These are phyloP conservation scores for Geranium incanum DNA, from an alignment of 441 rosid species.

Conservation along the genomic window DNA sequence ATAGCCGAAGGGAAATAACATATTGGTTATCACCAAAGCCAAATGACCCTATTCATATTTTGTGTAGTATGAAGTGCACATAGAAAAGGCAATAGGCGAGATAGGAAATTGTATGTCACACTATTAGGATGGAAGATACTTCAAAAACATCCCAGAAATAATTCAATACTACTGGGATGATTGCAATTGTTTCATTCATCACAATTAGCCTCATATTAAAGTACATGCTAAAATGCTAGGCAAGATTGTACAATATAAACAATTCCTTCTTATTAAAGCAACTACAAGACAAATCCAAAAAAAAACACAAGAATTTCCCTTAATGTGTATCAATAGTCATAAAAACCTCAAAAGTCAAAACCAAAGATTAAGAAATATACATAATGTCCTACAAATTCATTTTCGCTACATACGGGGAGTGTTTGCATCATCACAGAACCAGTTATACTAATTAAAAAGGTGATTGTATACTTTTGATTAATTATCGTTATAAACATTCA, in stretches of 20 bases:
- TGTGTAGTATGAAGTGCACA: background rate
- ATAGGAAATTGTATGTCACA: background rate
- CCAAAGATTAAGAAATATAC: background rate
- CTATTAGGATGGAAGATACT: background rate
- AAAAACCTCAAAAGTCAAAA: background rate
- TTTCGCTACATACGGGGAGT: background rate
- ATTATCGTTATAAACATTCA: background rate
- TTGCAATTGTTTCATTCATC: background rate
- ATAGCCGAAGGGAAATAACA: background rate
- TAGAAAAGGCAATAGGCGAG: background rate
- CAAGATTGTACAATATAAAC: background rate
- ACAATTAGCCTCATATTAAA: background rate
- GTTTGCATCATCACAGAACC: background rate
- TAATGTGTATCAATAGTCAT: background rate
- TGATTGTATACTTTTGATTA: background rate
- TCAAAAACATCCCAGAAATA: conserved; percentile 2
- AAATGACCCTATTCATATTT: background rate
- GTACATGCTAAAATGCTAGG: background rate
- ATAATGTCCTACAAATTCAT: background rate
- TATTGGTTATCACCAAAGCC: background rate
- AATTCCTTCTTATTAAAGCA: background rate
- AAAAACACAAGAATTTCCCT: background rate
- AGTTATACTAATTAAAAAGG: background rate
- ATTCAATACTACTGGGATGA: background rate
- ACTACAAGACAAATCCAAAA: background rate